Conservation (phyloP, 2,329 filamentous ascomycete genomes). For the Ophiostoma montium region DNA sequence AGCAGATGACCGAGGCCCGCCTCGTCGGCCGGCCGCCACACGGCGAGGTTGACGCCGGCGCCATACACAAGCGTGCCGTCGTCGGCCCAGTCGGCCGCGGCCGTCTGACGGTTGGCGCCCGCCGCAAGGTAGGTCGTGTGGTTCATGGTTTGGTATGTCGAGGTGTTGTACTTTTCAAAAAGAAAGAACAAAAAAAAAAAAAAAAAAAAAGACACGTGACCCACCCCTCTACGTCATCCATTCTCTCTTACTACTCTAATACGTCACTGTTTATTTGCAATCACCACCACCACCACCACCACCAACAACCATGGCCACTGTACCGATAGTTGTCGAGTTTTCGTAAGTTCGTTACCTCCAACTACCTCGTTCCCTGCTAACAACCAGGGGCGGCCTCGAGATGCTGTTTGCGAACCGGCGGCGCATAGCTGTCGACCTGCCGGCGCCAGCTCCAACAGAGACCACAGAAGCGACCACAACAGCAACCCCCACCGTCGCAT, state of each 20-base stretch:
- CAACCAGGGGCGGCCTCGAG: slow-evolving; percentile 64
- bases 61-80: slow-evolving; percentile 72
- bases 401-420: slow-evolving; percentile 80
- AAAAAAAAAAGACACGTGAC: not conserved
- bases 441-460: slow-evolving; percentile 47
- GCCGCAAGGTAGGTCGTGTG: slow-evolving; percentile 46
- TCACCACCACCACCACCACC: not conserved
- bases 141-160: not conserved
- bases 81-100: slow-evolving; percentile 76
- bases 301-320: not conserved
- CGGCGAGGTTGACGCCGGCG: slow-evolving; percentile 71
- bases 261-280: not conserved
- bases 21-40: slow-evolving; percentile 57
- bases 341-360: slow-evolving; percentile 30
- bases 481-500: slow-evolving; percentile 52
- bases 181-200: not conserved
- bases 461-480: slow-evolving; percentile 42
- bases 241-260: no score
- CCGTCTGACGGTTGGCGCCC: slow-evolving; percentile 81
- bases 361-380: not conserved
- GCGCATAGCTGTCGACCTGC: slow-evolving; percentile 56
- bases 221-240: no score
- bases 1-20: slow-evolving; percentile 55
- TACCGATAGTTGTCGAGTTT: slow-evolving; percentile 42
- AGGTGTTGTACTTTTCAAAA: not conserved